Conservation (phyloP, 805 yeast species). For the Maudiozyma barnettii region DNA sequence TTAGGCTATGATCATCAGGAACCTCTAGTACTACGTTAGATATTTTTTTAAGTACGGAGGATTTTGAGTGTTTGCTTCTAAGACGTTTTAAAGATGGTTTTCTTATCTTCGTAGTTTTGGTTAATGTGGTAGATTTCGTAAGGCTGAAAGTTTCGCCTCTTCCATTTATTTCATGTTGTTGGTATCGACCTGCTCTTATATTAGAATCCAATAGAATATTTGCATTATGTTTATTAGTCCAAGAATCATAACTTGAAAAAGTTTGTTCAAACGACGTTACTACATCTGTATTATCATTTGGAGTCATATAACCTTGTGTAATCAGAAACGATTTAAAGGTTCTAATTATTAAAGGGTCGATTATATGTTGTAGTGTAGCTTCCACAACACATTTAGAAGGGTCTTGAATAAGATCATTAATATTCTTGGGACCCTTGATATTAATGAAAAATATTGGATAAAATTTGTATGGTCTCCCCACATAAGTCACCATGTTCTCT, state of each 20-base stretch:
- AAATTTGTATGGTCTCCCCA: constrained; percentile 28
- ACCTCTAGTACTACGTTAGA: not conserved
- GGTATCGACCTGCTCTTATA: not conserved
- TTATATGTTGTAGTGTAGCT: constrained; percentile 20
- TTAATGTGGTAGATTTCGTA: too few relatives aligned
- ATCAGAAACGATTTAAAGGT: constrained; percentile 25
- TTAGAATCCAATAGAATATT: not conserved
- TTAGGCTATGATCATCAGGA: not conserved
- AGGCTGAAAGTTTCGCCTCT: not conserved
- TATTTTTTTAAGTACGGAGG: not conserved
- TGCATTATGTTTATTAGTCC: not conserved
- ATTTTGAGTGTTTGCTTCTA: not conserved
- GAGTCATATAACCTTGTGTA: constrained; percentile 13
- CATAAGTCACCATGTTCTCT: constrained; percentile 11
- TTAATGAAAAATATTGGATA: constrained; percentile 35
- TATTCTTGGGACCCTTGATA: constrained; percentile 22
- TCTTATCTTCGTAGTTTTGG: too few relatives aligned
- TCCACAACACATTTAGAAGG: constrained; percentile 29
- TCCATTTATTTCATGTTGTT: not conserved
- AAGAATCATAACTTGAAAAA: not conserved
- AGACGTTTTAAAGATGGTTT: not conserved
- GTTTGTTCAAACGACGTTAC: not conserved
- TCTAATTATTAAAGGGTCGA: constrained; percentile 28
- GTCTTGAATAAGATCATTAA: constrained; percentile 35
- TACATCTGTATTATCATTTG: not conserved